phyloP scores from a whole-genome alignment of 169 alveolate species.

The Plasmodium blacklocki region DNA sequence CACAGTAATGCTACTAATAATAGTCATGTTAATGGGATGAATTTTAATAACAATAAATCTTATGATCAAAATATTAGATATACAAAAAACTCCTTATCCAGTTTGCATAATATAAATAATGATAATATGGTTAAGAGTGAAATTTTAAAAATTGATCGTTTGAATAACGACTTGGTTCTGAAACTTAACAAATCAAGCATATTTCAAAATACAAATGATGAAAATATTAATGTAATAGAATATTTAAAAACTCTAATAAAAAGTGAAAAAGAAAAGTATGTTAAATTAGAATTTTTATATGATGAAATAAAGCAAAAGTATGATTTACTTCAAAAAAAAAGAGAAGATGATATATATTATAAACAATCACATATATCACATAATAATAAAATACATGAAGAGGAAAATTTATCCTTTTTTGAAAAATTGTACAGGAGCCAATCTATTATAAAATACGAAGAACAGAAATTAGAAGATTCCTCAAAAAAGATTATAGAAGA shows the following conservation, averaged over 20 bases:
- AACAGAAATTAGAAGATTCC: slow-evolving; percentile 32
- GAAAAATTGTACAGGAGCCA: slow-evolving; percentile 32
- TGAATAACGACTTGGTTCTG: slow-evolving; percentile 13
- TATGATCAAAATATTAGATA: not conserved
- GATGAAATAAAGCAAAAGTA: slow-evolving; percentile 71
- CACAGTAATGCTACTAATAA: not conserved
- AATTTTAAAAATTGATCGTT: slow-evolving; percentile 17
- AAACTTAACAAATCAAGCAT: slow-evolving; percentile 29
- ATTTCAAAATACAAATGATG: slow-evolving; percentile 2
- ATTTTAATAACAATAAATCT: not conserved
- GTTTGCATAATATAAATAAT: not conserved
- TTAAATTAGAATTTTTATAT: slow-evolving; percentile 50
- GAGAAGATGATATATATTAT: slow-evolving; percentile 26
- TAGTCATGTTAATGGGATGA: not conserved
- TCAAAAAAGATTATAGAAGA: slow-evolving; percentile 51
- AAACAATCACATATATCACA: not conserved
- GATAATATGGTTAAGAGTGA: slow-evolving; percentile 15
- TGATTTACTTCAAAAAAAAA: slow-evolving; percentile 26
- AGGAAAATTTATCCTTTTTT: slow-evolving; percentile 8
- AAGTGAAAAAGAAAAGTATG: slow-evolving; percentile 56
- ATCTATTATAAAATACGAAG: slow-evolving; percentile 53
- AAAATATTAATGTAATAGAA: slow-evolving; percentile 21
- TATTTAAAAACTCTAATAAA: slow-evolving; percentile 43
- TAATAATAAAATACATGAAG: not conserved
- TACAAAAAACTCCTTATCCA: not conserved